Percentiles rank a stretch among this genome's conserved stretches.
Evolutionary conservation across 352 stramenopile species (phyloP).

Genomic region (Globisporangium cystogenes): DNA sequence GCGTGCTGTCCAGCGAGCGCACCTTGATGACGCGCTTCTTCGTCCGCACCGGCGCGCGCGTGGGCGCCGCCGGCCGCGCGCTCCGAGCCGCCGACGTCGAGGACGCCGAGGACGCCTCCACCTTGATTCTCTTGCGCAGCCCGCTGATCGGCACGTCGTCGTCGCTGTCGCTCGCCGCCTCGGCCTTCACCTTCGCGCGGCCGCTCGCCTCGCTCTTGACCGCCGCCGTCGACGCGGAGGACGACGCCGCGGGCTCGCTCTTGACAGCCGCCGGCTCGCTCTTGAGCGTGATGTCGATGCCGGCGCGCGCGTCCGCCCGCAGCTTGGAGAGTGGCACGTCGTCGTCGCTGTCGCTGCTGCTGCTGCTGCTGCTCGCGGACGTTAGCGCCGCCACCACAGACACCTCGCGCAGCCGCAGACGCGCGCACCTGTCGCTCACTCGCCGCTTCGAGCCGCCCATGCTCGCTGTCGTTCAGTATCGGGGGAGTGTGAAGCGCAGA

Average conservation of each 20-base stretch:
- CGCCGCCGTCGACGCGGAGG: too few species aligned
- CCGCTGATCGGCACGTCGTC: conserved; percentile 71
- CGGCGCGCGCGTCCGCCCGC: conserved; percentile 21
- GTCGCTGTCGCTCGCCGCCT: conserved; percentile 51
- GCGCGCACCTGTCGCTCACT: conserved; percentile 37
- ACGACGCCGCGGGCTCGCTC: conserved; percentile 12
- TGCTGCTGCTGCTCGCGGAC: conserved; percentile 14
- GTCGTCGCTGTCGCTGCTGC: conserved; percentile 76
- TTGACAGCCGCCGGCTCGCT: conserved; percentile 13
- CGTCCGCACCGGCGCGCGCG: conserved; percentile 13
- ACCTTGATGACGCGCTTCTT: conserved; percentile 73
- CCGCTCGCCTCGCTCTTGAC: conserved; percentile 19
- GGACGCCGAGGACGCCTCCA: conserved; percentile 19
- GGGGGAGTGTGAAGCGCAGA: too few species aligned
- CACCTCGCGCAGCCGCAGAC: too few species aligned
- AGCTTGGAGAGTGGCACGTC: conserved; percentile 74
- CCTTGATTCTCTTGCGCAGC: conserved; percentile 59
- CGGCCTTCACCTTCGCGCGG: conserved; percentile 20
- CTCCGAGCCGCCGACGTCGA: conserved; percentile 17
- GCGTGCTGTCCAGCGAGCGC: not conserved
- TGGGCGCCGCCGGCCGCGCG: not conserved
- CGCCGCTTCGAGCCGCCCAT: conserved; percentile 16
- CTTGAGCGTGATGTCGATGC: conserved; percentile 15
- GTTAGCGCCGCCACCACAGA: too few species aligned
- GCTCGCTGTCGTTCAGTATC: not conserved